Conservation (phyloP, 257 asterid genomes). For the Petrea volubilis region DNA sequence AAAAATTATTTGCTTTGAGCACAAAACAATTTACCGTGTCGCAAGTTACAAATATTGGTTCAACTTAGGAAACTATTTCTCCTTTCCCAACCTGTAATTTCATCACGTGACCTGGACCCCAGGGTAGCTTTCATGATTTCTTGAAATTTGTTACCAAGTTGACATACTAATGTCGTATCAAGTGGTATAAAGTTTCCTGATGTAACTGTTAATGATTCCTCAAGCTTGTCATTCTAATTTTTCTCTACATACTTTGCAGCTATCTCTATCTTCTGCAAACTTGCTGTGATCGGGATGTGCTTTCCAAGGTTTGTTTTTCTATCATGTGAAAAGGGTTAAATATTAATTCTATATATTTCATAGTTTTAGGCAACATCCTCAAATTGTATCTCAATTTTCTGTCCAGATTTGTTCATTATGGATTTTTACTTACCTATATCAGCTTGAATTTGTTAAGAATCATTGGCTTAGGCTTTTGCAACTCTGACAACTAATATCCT, state of each 20-base stretch:
- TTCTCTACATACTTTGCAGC: conserved; percentile 53
- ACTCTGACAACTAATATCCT: conserved; percentile 6
- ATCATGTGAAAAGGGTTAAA: not conserved
- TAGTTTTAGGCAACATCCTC: conserved; percentile 4
- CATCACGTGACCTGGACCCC: not conserved
- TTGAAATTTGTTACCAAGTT: not conserved
- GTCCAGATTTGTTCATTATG: not conserved
- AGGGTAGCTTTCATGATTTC: conserved; percentile 16
- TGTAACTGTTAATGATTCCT: conserved; percentile 10
- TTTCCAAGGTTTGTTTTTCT: conserved; percentile 84
- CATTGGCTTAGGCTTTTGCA: conserved; percentile 11
- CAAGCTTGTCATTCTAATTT: conserved; percentile 15
- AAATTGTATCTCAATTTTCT: not conserved
- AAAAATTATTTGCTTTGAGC: not conserved
- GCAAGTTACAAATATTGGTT: not conserved
- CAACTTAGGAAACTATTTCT: not conserved
- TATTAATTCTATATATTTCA: not conserved
- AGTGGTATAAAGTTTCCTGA: not conserved
- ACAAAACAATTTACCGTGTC: not conserved
- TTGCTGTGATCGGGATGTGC: conserved; percentile 86
- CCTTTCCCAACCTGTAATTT: not conserved
- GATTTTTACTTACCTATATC: conserved; percentile 1
- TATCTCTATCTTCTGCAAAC: conserved; percentile 83
- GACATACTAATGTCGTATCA: not conserved
- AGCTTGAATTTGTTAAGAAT: conserved; percentile 5